Base-by-base conservation (phyloP, 345 rosid species). In the Turritis glabra region DNA sequence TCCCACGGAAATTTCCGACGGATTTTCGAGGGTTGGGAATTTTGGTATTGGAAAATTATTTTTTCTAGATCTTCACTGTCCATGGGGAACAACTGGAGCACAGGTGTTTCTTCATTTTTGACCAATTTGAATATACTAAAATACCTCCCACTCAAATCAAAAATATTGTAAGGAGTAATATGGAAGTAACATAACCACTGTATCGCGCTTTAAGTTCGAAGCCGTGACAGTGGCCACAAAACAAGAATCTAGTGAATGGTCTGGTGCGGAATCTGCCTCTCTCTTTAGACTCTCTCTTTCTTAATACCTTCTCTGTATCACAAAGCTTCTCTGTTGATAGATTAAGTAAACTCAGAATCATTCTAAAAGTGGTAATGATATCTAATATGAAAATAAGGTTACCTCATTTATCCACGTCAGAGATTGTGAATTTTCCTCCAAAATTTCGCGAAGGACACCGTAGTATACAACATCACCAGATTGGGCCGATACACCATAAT, bases 161-260 rank as follows among this genome's bases (percentile, higher is more conserved):
- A 54, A 19, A 14, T 29, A 56, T 0, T 26, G 14, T 32, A 12
- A 33, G 3, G 25, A 71, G 47, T 32, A n/a, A 43, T 13, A 47
- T 57, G 76, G 38, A 72, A 60, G 51, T 72, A 72, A 50, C 14
- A 27, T 72, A 48, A 72, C 76, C 68, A 50, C 4, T 25, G 23
- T 26, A 7, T 61, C 76, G 0, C 75, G 67, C 27, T 1, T 47
- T 60, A 71, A 51, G 15, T 48, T 71, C 0, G 75, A 48, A 35
- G 40, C 21, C 0, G 75, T 71, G 51, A 71, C 75, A 12, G 51
- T 13, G 3, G 2, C 8, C 15, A 17, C 43, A 61, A 61, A 72
- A 13, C 52, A 51, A 35, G 52, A 72, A 17, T 48, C 67, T 35
- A n/a, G 15, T 59, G 58, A 22, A 57, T 10, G 5, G 35, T n/a